Evolutionary conservation across 352 stramenopile species (phyloP).

Genomic region (Phytophthora ramorum): DNA sequence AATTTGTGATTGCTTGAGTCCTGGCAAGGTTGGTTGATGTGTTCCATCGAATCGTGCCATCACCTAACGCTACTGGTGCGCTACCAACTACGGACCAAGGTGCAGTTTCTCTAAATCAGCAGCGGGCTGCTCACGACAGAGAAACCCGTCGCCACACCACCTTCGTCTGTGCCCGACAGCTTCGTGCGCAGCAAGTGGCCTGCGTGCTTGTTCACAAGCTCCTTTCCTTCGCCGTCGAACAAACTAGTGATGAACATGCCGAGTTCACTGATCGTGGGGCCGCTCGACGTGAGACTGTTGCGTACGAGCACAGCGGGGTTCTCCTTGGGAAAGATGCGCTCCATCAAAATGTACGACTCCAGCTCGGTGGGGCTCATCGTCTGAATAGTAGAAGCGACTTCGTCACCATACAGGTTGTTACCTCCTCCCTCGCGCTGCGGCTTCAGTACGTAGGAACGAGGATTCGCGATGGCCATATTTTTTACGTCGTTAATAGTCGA

Average conservation of each 20-base stretch:
- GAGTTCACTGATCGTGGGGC: slow-evolving; percentile 94
- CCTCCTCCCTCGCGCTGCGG: slow-evolving; percentile 98
- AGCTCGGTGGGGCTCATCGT: slow-evolving; percentile 76
- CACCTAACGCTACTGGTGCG: not conserved
- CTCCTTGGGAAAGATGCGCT: slow-evolving; percentile 94
- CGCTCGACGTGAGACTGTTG: slow-evolving; percentile 73
- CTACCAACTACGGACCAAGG: slow-evolving; percentile 10
- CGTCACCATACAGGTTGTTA: slow-evolving; percentile 97
- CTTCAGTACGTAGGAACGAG: slow-evolving; percentile 95
- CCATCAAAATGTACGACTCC: slow-evolving; percentile 96
- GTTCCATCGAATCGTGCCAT: not conserved
- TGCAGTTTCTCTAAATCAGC: slow-evolving; percentile 63
- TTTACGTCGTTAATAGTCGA: slow-evolving; percentile 73
- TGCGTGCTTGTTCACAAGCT: slow-evolving; percentile 94
- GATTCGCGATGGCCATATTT: slow-evolving; percentile 69
- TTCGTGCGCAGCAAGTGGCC: slow-evolving; percentile 98
- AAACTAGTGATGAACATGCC: slow-evolving; percentile 94
- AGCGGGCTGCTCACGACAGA: slow-evolving; percentile 93
- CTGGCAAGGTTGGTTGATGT: too few species aligned
- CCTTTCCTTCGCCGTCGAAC: slow-evolving; percentile 70
- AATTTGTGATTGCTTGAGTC: too few species aligned
- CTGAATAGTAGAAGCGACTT: slow-evolving; percentile 89
- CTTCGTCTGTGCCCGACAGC: slow-evolving; percentile 95
- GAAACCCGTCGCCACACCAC: slow-evolving; percentile 95
- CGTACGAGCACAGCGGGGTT: slow-evolving; percentile 82